phyloP scores from a whole-genome alignment of 2,329 filamentous ascomycete species.

The Trichoderma atrobrunneum region DNA sequence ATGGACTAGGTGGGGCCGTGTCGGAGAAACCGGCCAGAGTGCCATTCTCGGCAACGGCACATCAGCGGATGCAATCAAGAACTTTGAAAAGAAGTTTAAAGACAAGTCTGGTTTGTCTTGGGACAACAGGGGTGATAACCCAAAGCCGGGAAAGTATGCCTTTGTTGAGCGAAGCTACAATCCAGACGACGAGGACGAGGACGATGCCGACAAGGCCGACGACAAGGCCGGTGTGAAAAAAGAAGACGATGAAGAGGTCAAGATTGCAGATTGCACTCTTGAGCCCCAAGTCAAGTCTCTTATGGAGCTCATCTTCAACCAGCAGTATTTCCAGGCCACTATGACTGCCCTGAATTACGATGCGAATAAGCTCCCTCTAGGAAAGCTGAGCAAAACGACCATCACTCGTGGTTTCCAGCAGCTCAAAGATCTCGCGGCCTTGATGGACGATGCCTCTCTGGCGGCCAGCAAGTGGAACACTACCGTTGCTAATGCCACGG shows the following conservation, averaged over 20 bases:
- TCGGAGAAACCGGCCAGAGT: conserved; percentile 58
- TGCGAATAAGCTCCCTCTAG: conserved; percentile 73
- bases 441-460: conserved; percentile 55
- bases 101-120: conserved; percentile 59
- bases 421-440: conserved; percentile 69
- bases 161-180: conserved; percentile 79
- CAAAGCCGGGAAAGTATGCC: conserved; percentile 69
- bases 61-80: conserved; percentile 43
- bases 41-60: conserved; percentile 42
- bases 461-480: conserved; percentile 45
- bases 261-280: conserved; percentile 55
- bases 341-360: conserved; percentile 70
- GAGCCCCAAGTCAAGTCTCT: conserved; percentile 60
- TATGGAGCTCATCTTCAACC: conserved; percentile 82
- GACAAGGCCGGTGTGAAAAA: conserved; percentile 35
- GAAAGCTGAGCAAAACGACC: conserved; percentile 78
- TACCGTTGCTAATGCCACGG: conserved; percentile 43
- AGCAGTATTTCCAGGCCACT: conserved; percentile 63
- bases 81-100: conserved; percentile 62
- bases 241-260: conserved; percentile 34
- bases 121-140: conserved; percentile 50
- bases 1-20: conserved; percentile 81
- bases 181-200: conserved; percentile 56
- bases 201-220: conserved; percentile 29
- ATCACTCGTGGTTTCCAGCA: conserved; percentile 72